These are phyloP conservation scores for Clarireedia homoeocarpa DNA, from an alignment of 2,329 filamentous ascomycete species.

Conservation along the genomic window DNA sequence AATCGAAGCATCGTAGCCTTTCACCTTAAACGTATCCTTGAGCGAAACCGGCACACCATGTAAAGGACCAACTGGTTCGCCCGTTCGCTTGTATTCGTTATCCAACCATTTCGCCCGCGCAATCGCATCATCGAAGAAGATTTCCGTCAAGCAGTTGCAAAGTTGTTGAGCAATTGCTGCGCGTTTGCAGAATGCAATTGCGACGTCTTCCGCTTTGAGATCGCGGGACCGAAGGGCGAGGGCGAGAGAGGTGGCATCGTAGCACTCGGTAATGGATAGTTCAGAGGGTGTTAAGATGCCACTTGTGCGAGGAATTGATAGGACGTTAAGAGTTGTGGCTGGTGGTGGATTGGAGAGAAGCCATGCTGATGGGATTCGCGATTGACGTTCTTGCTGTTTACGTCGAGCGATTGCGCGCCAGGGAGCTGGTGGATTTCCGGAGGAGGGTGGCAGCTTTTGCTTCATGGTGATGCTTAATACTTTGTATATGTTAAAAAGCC, in stretches of 20 bases:
- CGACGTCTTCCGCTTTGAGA: constrained; percentile 31
- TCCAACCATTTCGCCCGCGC: constrained; percentile 38
- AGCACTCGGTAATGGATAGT: constrained; percentile 23
- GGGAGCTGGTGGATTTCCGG: neutral
- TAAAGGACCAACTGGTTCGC: constrained; percentile 45
- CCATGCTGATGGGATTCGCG: constrained; percentile 25
- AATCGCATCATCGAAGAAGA: constrained; percentile 43
- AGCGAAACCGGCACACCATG: constrained; percentile 52
- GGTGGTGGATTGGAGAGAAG: constrained; percentile 18
- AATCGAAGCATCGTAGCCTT: constrained; percentile 42
- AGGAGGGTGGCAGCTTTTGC: too few relatives aligned
- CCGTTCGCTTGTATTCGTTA: constrained; percentile 31
- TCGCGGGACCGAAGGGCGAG: constrained; percentile 14
- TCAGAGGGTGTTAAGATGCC: constrained; percentile 22
- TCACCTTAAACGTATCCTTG: constrained; percentile 54
- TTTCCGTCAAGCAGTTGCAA: constrained; percentile 38
- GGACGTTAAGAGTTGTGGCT: constrained; percentile 17
- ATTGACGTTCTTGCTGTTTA: constrained; percentile 22
- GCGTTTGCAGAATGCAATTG: constrained; percentile 42
- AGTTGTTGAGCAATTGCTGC: constrained; percentile 42
- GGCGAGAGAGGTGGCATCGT: constrained; percentile 26
- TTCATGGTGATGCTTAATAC: neutral
- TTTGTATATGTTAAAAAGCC: too few relatives aligned
- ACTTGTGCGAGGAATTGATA: constrained; percentile 17
- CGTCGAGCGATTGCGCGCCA: constrained; percentile 21